Conservation (phyloP, 805 yeast genomes). For the Zygosaccharomyces gambellarensis region DNA sequence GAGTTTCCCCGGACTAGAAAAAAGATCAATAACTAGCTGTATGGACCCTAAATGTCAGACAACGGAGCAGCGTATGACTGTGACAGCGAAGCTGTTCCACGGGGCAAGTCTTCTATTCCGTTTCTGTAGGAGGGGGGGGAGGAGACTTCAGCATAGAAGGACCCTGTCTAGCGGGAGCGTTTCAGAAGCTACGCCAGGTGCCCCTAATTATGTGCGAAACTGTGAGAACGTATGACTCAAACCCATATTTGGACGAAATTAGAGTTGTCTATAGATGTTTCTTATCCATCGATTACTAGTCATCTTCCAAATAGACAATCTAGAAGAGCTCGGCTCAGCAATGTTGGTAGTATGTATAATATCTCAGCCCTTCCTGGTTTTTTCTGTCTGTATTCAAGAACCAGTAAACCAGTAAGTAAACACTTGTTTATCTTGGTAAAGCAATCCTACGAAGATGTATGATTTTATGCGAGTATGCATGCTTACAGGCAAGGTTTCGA, state of each 20-base stretch:
- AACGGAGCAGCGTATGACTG: neutral
- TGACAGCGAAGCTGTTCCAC: neutral
- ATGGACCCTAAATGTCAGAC: neutral
- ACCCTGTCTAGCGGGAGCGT: neutral
- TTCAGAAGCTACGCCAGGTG: neutral
- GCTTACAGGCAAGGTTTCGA: neutral
- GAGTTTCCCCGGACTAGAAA: neutral
- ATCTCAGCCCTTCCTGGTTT: no score
- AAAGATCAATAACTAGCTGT: neutral
- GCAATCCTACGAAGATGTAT: no score
- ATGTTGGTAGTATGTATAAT: no score
- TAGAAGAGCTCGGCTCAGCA: no score
- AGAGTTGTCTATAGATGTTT: neutral
- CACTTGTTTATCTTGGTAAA: neutral
- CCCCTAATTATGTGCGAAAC: neutral
- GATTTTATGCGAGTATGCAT: no score
- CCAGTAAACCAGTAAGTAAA: no score
- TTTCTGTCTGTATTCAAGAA: no score
- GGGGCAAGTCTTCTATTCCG: neutral
- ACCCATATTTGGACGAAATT: no score
- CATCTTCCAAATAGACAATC: no score
- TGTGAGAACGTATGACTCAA: neutral
- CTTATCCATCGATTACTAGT: neutral
- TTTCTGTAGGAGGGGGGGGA: neutral
- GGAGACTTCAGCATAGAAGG: neutral